Conservation (phyloP, 2,329 filamentous ascomycete species). For the Rhexocercosporidium sp. region DNA sequence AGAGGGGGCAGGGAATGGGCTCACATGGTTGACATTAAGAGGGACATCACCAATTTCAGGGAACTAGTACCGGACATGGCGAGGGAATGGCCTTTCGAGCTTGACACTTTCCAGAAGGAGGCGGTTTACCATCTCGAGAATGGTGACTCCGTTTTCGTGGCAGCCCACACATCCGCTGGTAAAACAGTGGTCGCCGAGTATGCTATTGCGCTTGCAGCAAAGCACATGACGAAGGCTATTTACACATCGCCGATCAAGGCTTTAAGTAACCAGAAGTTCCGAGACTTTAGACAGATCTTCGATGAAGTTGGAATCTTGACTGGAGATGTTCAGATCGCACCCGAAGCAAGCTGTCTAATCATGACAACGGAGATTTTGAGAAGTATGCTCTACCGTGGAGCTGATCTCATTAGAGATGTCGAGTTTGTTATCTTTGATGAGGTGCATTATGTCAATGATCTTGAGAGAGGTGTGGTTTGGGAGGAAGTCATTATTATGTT, state of each 20-base stretch:
- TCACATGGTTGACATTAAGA: slow-evolving; percentile 95
- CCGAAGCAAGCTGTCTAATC: slow-evolving; percentile 96
- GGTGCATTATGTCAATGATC: slow-evolving; percentile 97
- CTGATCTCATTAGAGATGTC: slow-evolving; percentile 94
- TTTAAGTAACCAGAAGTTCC: slow-evolving; percentile 97
- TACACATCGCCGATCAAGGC: slow-evolving; percentile 99
- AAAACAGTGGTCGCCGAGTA: slow-evolving; percentile 99
- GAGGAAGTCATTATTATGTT: slow-evolving; percentile 99
- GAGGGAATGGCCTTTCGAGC: slow-evolving; percentile 92
- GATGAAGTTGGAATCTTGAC: slow-evolving; percentile 97
- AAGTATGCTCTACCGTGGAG: slow-evolving; percentile 97
- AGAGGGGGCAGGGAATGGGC: slow-evolving; percentile 90
- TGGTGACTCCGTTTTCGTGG: slow-evolving; percentile 97
- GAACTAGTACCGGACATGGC: slow-evolving; percentile 97
- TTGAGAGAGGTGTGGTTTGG: slow-evolving; percentile 96
- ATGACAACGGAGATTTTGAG: slow-evolving; percentile 99
- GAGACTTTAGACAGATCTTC: slow-evolving; percentile 88
- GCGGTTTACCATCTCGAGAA: slow-evolving; percentile 96
- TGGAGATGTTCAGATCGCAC: slow-evolving; percentile 96
- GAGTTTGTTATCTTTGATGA: slow-evolving; percentile 99
- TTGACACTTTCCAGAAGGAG: slow-evolving; percentile 98
- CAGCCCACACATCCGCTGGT: slow-evolving; percentile 94
- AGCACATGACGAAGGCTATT: slow-evolving; percentile 99
- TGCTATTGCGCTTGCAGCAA: slow-evolving; percentile 93
- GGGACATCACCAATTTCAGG: slow-evolving; percentile 90